A percentile compares a stretch with the other conserved stretches of the same genome.
Evolutionary conservation across 805 yeast genomes (phyloP).

Genomic region (Schwanniomyces polymorphus): DNA sequence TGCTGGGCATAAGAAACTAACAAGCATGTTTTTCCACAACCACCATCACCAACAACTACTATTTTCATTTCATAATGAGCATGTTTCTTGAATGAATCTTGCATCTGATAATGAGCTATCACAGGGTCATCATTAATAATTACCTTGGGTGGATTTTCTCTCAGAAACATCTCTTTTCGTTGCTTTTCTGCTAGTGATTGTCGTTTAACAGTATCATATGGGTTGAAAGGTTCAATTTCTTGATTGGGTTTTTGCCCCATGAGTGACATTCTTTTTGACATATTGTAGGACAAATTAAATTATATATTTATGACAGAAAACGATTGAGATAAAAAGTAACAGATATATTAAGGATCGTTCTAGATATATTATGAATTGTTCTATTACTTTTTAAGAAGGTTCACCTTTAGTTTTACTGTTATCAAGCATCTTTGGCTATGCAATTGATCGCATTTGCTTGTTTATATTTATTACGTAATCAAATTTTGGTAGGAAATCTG

Average conservation of each 20-base stretch:
- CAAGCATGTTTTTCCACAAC: constrained; percentile 86
- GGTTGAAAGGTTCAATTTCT: constrained; percentile 15
- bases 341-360: neutral
- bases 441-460: neutral
- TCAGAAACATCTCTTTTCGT: constrained; percentile 20
- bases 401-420: neutral
- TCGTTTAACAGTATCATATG: constrained; percentile 25
- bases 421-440: neutral
- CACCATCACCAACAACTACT: constrained; percentile 88
- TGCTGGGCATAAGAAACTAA: constrained; percentile 68
- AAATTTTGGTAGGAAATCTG: neutral
- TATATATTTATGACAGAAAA: neutral
- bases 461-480: neutral
- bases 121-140: constrained; percentile 37
- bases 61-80: constrained; percentile 45
- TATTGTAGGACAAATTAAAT: neutral
- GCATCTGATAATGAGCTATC: constrained; percentile 34
- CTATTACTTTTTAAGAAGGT: neutral
- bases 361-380: neutral
- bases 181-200: constrained; percentile 19
- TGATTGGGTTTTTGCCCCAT: constrained; percentile 2
- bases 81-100: constrained; percentile 19
- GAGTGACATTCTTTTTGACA: constrained; percentile 9
- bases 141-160: constrained; percentile 22
- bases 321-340: neutral